A percentile compares a stretch with the other conserved stretches of the same genome.
phyloP scores from a whole-genome alignment of 1,139 yeast genomes.

The Hanseniaspora gamundiae region DNA sequence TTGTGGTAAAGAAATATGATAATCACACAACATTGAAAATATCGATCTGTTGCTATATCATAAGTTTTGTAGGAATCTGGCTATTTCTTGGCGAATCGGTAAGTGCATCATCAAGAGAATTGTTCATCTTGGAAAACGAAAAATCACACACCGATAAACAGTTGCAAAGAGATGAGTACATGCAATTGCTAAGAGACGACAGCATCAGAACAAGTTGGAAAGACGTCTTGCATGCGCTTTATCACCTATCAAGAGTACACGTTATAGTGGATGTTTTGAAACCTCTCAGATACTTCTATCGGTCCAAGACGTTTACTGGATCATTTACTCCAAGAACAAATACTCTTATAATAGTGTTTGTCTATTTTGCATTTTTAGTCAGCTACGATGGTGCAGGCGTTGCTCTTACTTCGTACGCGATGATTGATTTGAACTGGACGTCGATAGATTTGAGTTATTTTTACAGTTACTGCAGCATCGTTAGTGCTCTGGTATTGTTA shows the following conservation, averaged over 20 bases:
- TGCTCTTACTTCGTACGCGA: slow-evolving; percentile 37
- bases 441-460: slow-evolving; percentile 42
- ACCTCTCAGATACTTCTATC: neutral
- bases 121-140: neutral
- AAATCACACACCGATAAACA: neutral
- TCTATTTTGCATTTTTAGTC: neutral
- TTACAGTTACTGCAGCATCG: slow-evolving; percentile 37
- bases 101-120: neutral
- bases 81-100: neutral
- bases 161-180: neutral
- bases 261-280: neutral
- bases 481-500: slow-evolving; percentile 29
- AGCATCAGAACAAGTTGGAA: neutral
- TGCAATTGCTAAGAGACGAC: neutral
- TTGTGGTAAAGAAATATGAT: neutral
- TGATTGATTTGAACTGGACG: slow-evolving; percentile 42
- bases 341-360: slow-evolving; percentile 31
- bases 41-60: neutral
- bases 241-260: neutral
- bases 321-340: slow-evolving; percentile 26
- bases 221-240: neutral
- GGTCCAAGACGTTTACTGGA: slow-evolving; percentile 16
- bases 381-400: slow-evolving; percentile 1
- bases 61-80: neutral
- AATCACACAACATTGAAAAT: neutral